A percentile compares a stretch with the other conserved stretches of the same genome.
These are phyloP conservation scores for Evernia prunastri DNA, from an alignment of 495 filamentous ascomycete genomes.

Conservation along the genomic window DNA sequence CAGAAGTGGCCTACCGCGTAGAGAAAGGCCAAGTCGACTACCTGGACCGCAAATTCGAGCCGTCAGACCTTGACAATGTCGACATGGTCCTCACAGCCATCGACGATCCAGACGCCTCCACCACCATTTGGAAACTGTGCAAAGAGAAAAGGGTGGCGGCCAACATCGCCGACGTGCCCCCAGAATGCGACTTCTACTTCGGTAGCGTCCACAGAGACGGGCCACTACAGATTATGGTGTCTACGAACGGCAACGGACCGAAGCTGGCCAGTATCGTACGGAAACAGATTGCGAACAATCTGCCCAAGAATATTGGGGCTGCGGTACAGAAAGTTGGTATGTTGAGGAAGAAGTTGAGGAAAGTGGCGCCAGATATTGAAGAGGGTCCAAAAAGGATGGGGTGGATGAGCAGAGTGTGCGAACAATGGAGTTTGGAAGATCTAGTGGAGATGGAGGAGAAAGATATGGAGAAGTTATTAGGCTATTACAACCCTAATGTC, in stretches of 20 bases:
- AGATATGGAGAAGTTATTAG: conserved; percentile 74
- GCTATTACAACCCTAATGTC: conserved; percentile 53
- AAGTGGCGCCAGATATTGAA: conserved; percentile 60
- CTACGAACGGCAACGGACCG: conserved; percentile 94
- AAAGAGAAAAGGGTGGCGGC: conserved; percentile 76
- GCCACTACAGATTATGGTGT: conserved; percentile 95
- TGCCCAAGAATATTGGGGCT: conserved; percentile 71
- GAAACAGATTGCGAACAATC: conserved; percentile 65
- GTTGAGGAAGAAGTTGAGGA: conserved; percentile 70
- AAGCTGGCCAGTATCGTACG: conserved; percentile 83
- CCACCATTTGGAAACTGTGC: conserved; percentile 85
- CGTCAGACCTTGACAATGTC: conserved; percentile 68
- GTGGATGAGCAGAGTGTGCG: conserved; percentile 92
- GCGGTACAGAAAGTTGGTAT: conserved; percentile 79
- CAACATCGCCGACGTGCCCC: conserved; percentile 94
- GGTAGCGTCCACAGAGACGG: conserved; percentile 92
- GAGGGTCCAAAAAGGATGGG: conserved; percentile 88
- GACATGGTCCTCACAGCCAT: conserved; percentile 89
- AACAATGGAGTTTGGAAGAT: conserved; percentile 78
- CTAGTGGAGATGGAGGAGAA: conserved; percentile 75
- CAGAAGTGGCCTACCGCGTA: conserved; percentile 80
- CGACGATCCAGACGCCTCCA: conserved; percentile 83
- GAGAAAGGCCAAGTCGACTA: conserved; percentile 64
- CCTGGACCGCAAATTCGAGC: conserved; percentile 73
- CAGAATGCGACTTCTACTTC: conserved; percentile 98